A percentile compares a stretch with the other conserved stretches of the same genome.
Evolutionary conservation across 2,329 filamentous ascomycete genomes (phyloP).

Genomic region (Onygenales sp.): DNA sequence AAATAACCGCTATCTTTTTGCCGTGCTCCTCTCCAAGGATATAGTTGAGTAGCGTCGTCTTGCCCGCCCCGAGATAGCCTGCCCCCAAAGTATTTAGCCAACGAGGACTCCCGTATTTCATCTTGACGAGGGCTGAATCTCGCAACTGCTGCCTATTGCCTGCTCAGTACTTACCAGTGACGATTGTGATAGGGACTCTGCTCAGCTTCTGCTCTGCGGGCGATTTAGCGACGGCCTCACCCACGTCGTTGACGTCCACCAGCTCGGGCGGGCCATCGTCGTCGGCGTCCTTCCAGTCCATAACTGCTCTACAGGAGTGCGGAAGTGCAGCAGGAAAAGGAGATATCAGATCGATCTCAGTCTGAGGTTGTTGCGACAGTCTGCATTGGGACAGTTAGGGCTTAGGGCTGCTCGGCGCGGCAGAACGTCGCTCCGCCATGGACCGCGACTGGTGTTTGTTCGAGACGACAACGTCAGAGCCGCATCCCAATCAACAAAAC

Average conservation of each 20-base stretch:
- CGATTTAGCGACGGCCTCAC: conserved; percentile 14
- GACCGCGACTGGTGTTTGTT: neutral
- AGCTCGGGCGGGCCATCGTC: conserved; percentile 37
- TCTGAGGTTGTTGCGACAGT: neutral
- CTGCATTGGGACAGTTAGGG: conserved; percentile 17
- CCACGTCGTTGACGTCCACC: conserved; percentile 27
- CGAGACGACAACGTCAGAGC: neutral
- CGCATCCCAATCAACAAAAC: neutral
- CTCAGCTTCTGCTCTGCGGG: conserved; percentile 18
- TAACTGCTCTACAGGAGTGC: neutral
- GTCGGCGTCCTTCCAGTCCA: conserved; percentile 16
- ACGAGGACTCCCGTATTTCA: conserved; percentile 1
- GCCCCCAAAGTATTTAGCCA: conserved; percentile 2
- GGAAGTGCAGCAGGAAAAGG: neutral
- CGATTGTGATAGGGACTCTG: conserved; percentile 42
- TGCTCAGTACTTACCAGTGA: conserved; percentile 33
- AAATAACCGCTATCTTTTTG: conserved; percentile 95
- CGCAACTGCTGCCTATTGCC: neutral
- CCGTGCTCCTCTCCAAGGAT: conserved; percentile 91
- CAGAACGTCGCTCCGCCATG: conserved; percentile 1
- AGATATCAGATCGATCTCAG: neutral
- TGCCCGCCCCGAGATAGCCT: conserved; percentile 93
- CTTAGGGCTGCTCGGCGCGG: conserved; percentile 20
- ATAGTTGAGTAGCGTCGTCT: conserved; percentile 92
- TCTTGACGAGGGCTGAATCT: neutral